These are phyloP conservation scores for Casaregolazyma suthepensis DNA, from an alignment of 1,139 yeast species.

Conservation along the genomic window DNA sequence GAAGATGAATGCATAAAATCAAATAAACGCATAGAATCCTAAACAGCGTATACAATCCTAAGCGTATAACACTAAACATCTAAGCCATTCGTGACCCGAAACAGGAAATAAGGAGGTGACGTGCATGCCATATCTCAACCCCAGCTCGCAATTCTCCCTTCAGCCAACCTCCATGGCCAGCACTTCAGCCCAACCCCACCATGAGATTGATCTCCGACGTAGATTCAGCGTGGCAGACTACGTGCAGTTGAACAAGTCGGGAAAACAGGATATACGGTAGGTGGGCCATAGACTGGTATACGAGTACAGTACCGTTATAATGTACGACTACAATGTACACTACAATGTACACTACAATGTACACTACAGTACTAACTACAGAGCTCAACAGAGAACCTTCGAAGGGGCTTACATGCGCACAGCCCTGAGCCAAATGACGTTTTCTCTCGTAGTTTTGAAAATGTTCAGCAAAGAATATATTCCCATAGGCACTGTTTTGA, in stretches of 20 bases:
- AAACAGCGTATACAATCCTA: too few relatives aligned
- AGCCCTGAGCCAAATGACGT: slow-evolving; percentile 35
- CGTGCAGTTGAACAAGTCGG: slow-evolving; percentile 10
- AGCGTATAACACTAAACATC: too few relatives aligned
- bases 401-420: slow-evolving; percentile 41
- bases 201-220: not conserved
- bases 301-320: too few relatives aligned
- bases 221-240: slow-evolving; percentile 9
- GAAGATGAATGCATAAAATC: not conserved
- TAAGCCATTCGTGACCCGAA: too few relatives aligned
- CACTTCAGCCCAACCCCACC: not conserved
- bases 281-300: too few relatives aligned
- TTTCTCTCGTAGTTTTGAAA: slow-evolving; percentile 34
- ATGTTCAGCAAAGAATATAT: slow-evolving; percentile 35
- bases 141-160: not conserved
- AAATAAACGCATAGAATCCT: too few relatives aligned
- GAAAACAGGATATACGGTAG: slow-evolving; percentile 16
- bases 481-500: slow-evolving; percentile 36
- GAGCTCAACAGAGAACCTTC: slow-evolving; percentile 38
- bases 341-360: too few relatives aligned
- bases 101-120: too few relatives aligned
- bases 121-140: not conserved
- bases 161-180: not conserved
- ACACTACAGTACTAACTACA: too few relatives aligned
- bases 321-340: too few relatives aligned